phyloP scores from a whole-genome alignment of 495 filamentous ascomycete species.

The Coniosporium apollinis region DNA sequence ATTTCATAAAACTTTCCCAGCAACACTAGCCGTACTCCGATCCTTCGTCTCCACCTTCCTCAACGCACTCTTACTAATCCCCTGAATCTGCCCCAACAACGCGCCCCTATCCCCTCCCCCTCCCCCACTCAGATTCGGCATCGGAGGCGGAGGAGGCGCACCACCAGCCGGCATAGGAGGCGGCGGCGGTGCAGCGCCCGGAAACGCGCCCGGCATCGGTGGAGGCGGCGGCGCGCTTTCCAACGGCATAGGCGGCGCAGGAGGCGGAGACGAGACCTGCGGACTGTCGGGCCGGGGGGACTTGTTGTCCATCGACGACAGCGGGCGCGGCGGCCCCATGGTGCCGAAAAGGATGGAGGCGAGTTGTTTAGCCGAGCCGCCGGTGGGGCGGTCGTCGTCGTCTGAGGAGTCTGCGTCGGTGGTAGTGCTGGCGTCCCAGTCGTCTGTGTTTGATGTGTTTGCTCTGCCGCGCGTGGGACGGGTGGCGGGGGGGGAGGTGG shows the following conservation, averaged over 20 bases:
- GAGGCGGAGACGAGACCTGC: conserved; percentile 13
- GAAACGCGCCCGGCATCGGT: conserved; percentile 18
- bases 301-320: conserved; percentile 67
- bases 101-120: conserved; percentile 33
- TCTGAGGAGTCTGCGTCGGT: conserved; percentile 36
- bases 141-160: conserved; percentile 35
- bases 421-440: conserved; percentile 76
- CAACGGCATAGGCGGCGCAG: conserved; percentile 10
- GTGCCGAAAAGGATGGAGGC: conserved; percentile 87
- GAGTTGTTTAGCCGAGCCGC: conserved; percentile 72
- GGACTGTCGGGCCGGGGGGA: background rate
- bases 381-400: conserved; percentile 55
- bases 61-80: conserved; percentile 55
- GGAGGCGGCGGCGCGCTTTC: conserved; percentile 27
- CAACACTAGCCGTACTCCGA: conserved; percentile 48
- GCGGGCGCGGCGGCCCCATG: conserved; percentile 83
- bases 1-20: conserved; percentile 54
- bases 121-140: conserved; percentile 21
- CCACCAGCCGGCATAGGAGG: conserved; percentile 29
- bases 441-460: conserved; percentile 73
- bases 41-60: conserved; percentile 78
- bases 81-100: conserved; percentile 64
- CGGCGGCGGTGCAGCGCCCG: conserved; percentile 29
- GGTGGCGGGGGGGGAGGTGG: conserved; percentile 20
- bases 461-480: conserved; percentile 39